Evolutionary conservation across 768 basidiomycete species (phyloP), one percentile per base, ranked within the genome.

Genomic region (Lactifluus pinguis): DNA sequence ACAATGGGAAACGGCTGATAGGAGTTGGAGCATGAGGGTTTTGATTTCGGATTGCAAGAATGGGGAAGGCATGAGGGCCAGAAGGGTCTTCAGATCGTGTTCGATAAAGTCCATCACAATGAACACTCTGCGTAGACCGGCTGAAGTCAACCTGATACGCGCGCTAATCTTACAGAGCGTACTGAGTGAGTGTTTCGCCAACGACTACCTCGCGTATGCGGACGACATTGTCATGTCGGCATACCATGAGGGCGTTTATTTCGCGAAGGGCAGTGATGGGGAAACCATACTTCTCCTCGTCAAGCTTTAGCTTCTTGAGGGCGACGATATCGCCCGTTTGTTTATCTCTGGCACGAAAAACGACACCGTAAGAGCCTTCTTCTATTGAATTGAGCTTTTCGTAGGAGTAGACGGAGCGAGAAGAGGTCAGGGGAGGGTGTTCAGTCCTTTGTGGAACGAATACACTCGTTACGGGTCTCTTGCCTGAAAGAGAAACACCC

Each of bases 81-180:
- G 80, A 54, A 99, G 82, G 6, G 95, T 89, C 75, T 99, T 99
- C 72, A 99, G 86, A 72, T 99, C 97, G 73, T 99, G 97, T 73
- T 99, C 97, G 71, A 99, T 95, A 70, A 99, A 99, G 72, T 97
- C 94, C 95, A 97, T 97, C 39, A 98, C 97, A 65, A 99, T 95
- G 73, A 95, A 99, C 48, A 98, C 92, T 77, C 97, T 98, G 32
- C 44, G 48, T 51, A n/a, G 30, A n/a, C 51, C 21, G 49, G 54
- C 15, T 60, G 51, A 41, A 54, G 34, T 54, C 54, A 54, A 55
- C 30, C 49, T 25, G 44, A 38, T 36, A 49, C 29, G 42, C 36
- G 11, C 6, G 34, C 9, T 34, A 49, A 41, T 32, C 39, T 44
- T 19, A 67, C 69, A 63, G 57, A 64, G 67, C 95, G 80, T 76